Conservation (phyloP, 768 basidiomycete species). For the Clavaria fumosa region DNA sequence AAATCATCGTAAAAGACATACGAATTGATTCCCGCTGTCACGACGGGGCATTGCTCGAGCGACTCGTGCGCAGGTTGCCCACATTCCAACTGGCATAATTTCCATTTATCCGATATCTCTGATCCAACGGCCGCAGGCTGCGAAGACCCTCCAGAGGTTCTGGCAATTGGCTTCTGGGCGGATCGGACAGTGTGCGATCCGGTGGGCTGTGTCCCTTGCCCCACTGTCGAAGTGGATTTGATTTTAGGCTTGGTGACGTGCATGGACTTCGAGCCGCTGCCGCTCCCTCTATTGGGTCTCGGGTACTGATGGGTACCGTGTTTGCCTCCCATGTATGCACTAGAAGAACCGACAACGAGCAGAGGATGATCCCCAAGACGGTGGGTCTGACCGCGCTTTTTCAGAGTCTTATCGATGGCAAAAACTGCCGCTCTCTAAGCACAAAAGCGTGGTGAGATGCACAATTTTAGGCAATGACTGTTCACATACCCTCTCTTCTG, state of each 20-base stretch:
- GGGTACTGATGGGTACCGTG: slow-evolving; percentile 1
- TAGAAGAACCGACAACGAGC: slow-evolving; percentile 24
- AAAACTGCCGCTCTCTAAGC: slow-evolving; percentile 47
- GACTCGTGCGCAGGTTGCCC: slow-evolving; percentile 26
- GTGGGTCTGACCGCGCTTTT: slow-evolving; percentile 35
- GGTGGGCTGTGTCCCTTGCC: too few relatives aligned
- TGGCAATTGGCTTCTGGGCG: too few relatives aligned
- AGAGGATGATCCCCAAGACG: slow-evolving; percentile 53
- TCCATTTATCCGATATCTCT: slow-evolving; percentile 28
- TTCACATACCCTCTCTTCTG: slow-evolving; percentile 40
- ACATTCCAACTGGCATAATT: slow-evolving; percentile 28
- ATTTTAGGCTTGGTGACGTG: too few relatives aligned
- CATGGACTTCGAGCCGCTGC: too few relatives aligned
- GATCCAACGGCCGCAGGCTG: too few relatives aligned
- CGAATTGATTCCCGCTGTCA: slow-evolving; percentile 39
- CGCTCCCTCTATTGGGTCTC: slow-evolving; percentile 11
- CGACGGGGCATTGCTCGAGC: slow-evolving; percentile 39
- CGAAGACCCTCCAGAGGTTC: too few relatives aligned
- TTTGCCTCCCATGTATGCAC: neutral
- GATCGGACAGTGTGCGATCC: too few relatives aligned
- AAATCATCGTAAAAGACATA: slow-evolving; percentile 14
- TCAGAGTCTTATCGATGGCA: slow-evolving; percentile 53
- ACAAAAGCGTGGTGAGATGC: slow-evolving; percentile 7
- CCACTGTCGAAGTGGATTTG: too few relatives aligned
- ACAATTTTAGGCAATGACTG: slow-evolving; percentile 4